Base-by-base conservation (phyloP, 1,284 basidiomycete genomes). In the Cystobasidium pallidum region DNA sequence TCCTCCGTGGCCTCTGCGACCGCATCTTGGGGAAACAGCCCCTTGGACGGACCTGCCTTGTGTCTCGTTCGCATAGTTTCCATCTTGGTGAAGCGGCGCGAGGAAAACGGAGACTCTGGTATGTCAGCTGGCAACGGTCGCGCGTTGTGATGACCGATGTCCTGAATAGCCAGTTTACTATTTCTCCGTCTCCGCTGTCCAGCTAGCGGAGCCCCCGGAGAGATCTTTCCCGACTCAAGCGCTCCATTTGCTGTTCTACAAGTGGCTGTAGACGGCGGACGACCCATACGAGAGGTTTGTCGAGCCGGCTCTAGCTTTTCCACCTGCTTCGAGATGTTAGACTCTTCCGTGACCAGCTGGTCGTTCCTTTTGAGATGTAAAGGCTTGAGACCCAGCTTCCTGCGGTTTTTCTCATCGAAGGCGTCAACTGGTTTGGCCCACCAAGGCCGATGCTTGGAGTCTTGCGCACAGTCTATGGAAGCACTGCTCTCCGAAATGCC, bases 331-430 rank as follows among this genome's bases (percentile, higher is more conserved):
- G 8, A 2, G 15, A 6, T 28, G 6, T 51, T 15, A 6, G 49
- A 51, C 24, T 6, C 49, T 2, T 26, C 49, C 26, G 39, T 11
- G 19, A 15, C 34, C 6, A 0, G 19, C n/a, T 3, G 7, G 13
- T 47, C 43, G 30, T 49, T 36, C 24, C 30, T 52, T 11, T 47
- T 30, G n/a, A 64, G 39, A 21, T 55, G 58, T 7, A 71, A 39
- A 3, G 68, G 68, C n/a, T 64, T 63, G n/a, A 71, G 32, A 30
- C 59, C 59, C 28, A 64, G 17, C 61, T 71, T 71, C 17, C 41
- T 32, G 26, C 59, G 28, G 28, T 28, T 39, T 6, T 21, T 28
- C 6, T 59, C 59, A 51, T 63, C 68, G 17, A 63, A 45, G 2
- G 26, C 45, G 21, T 34, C 43, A 36, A 28, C 30, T 26, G 58